These are phyloP conservation scores for Aspergillus udagawae DNA, from an alignment of 2,329 filamentous ascomycete species.

Conservation along the genomic window DNA sequence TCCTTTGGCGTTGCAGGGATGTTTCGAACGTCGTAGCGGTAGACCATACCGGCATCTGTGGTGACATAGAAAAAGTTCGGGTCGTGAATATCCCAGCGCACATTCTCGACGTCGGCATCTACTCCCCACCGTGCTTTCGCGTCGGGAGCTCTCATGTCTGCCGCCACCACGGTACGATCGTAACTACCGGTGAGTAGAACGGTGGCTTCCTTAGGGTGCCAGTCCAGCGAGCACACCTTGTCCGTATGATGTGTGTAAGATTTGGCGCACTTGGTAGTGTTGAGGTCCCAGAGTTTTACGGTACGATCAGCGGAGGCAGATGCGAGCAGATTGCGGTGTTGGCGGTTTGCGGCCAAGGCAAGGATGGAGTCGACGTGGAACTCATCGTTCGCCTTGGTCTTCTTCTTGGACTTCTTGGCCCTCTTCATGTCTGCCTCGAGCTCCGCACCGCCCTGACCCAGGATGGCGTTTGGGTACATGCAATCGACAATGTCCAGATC, in stretches of 20 bases:
- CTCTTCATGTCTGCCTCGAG: conserved; percentile 49
- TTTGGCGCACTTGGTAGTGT: conserved; percentile 87
- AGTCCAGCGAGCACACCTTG: conserved; percentile 94
- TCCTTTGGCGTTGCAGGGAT: conserved; percentile 67
- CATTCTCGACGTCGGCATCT: conserved; percentile 89
- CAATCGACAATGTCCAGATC: conserved; percentile 92
- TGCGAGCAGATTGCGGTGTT: conserved; percentile 89
- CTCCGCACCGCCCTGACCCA: conserved; percentile 66
- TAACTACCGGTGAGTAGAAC: conserved; percentile 90
- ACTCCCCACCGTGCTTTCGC: conserved; percentile 85
- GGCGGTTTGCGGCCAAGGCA: conserved; percentile 83
- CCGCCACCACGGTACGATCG: conserved; percentile 88
- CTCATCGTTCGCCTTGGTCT: conserved; percentile 80
- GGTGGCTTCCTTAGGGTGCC: conserved; percentile 84
- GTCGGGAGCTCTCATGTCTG: conserved; percentile 91
- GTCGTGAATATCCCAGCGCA: conserved; percentile 91
- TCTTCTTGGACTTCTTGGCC: conserved; percentile 88
- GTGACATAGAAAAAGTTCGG: conserved; percentile 92
- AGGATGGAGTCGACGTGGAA: conserved; percentile 95
- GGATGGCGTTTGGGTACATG: conserved; percentile 97
- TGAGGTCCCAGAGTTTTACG: conserved; percentile 95
- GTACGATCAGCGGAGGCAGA: conserved; percentile 96
- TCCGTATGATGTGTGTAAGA: conserved; percentile 95
- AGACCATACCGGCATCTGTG: conserved; percentile 85
- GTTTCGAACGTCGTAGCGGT: conserved; percentile 83